phyloP scores from a whole-genome alignment of 2,329 filamentous ascomycete genomes.

The Hymenoscyphus occultus region DNA sequence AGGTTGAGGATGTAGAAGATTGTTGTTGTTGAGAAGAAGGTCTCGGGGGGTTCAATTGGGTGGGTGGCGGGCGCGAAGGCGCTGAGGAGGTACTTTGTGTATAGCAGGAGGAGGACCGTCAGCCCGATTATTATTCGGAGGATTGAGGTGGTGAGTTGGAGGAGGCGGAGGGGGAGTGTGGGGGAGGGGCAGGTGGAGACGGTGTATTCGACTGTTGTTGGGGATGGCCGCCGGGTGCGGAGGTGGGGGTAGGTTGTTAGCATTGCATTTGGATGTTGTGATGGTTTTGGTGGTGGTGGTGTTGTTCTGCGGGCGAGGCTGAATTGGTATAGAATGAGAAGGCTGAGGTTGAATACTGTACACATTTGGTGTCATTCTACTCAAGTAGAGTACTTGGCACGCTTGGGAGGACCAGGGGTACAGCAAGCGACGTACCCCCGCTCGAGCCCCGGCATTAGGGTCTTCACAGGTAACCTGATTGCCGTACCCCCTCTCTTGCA shows the following conservation, averaged over 20 bases:
- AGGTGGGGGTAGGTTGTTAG: conserved; percentile 60
- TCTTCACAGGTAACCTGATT: too few relatives aligned
- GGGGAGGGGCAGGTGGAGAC: conserved; percentile 72
- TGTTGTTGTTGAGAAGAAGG: conserved; percentile 21
- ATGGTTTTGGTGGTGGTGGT: not conserved
- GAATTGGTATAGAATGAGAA: not conserved
- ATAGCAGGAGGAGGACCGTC: conserved; percentile 47
- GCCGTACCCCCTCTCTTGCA: too few relatives aligned
- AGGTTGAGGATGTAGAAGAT: conserved; percentile 32
- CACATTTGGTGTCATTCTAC: too few relatives aligned
- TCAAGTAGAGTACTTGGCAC: too few relatives aligned
- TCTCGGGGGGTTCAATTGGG: not conserved
- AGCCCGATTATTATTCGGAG: conserved; percentile 42
- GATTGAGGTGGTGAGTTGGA: conserved; percentile 45
- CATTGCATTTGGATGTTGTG: conserved; percentile 44
- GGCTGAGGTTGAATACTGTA: too few relatives aligned
- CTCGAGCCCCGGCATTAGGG: too few relatives aligned
- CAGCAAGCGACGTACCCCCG: too few relatives aligned
- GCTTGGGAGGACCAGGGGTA: too few relatives aligned
- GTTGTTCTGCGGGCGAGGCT: not conserved
- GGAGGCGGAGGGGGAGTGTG: conserved; percentile 47
- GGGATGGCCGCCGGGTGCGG: conserved; percentile 66
- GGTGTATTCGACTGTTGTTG: conserved; percentile 88
- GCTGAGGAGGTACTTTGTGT: conserved; percentile 45
- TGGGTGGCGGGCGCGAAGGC: conserved; percentile 18